Evolutionary conservation across 352 stramenopile genomes (phyloP).

Genomic region (Globisporangium polare): DNA sequence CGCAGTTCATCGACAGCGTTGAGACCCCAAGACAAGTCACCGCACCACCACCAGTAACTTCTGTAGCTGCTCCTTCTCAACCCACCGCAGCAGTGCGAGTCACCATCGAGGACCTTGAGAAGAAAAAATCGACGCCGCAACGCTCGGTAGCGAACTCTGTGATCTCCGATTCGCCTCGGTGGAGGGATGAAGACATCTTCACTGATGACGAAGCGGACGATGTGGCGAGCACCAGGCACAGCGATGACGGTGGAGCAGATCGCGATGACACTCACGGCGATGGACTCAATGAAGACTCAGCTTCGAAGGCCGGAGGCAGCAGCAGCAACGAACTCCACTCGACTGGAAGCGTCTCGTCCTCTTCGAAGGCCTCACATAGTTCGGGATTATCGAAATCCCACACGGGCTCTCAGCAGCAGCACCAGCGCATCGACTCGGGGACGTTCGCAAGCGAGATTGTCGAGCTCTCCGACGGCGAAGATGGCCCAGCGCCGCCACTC

Average conservation of each 20-base stretch:
- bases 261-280: not conserved
- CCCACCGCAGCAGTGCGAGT: not conserved
- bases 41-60: not conserved
- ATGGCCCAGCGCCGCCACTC: not conserved
- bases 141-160: not conserved
- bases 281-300: not conserved
- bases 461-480: constrained; percentile 19
- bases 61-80: not conserved
- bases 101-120: constrained; percentile 1
- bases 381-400: not conserved
- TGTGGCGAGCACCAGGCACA: not conserved
- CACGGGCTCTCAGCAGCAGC: not conserved
- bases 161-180: constrained; percentile 21
- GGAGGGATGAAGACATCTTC: constrained; percentile 31
- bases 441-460: constrained; percentile 19
- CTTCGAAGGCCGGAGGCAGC: not conserved
- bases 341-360: constrained; percentile 1
- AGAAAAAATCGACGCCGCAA: not conserved
- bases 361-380: not conserved
- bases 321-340: not conserved
- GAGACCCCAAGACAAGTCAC: constrained; percentile 1
- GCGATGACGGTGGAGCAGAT: not conserved
- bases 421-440: constrained; percentile 11
- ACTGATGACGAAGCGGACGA: constrained; percentile 18
- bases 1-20: not conserved